Conservation (phyloP, 495 filamentous ascomycete genomes). For the Aspergillus wentii region DNA sequence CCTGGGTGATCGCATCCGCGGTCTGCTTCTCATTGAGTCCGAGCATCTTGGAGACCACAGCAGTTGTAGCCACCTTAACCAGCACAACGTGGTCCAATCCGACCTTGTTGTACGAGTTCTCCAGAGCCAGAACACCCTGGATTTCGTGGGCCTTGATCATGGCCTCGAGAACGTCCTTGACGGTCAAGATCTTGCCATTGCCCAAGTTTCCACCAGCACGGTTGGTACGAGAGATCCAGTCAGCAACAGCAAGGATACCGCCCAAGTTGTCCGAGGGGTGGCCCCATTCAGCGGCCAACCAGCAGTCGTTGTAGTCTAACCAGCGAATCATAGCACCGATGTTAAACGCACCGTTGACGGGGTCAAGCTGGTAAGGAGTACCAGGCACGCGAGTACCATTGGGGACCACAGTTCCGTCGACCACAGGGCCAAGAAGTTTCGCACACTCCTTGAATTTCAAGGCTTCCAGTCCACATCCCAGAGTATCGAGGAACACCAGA, state of each 20-base stretch:
- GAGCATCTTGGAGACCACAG: constrained; percentile 90
- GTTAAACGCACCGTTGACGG: constrained; percentile 95
- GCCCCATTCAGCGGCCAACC: constrained; percentile 98
- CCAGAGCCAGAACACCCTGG: constrained; percentile 90
- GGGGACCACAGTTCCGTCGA: constrained; percentile 86
- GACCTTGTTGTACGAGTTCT: constrained; percentile 98
- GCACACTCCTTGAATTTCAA: constrained; percentile 93
- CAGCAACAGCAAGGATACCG: constrained; percentile 90
- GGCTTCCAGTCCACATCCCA: constrained; percentile 93
- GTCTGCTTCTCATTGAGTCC: constrained; percentile 87
- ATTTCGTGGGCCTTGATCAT: constrained; percentile 99
- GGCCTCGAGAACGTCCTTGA: constrained; percentile 88
- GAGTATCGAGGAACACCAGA: constrained; percentile 87
- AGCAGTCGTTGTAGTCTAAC: constrained; percentile 99
- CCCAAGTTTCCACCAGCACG: constrained; percentile 82
- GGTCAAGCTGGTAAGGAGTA: constrained; percentile 90
- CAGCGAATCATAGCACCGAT: constrained; percentile 97
- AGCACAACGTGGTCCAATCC: constrained; percentile 96
- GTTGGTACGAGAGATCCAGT: constrained; percentile 97
- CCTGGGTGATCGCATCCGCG: constrained; percentile 91
- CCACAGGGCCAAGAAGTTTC: constrained; percentile 91
- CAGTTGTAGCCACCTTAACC: constrained; percentile 94
- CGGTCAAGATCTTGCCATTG: constrained; percentile 77
- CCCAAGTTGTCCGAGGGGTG: constrained; percentile 97
- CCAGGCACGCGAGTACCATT: constrained; percentile 90